Conservation (phyloP, 768 basidiomycete genomes). For the Leucocoprinus birnbaumii region DNA sequence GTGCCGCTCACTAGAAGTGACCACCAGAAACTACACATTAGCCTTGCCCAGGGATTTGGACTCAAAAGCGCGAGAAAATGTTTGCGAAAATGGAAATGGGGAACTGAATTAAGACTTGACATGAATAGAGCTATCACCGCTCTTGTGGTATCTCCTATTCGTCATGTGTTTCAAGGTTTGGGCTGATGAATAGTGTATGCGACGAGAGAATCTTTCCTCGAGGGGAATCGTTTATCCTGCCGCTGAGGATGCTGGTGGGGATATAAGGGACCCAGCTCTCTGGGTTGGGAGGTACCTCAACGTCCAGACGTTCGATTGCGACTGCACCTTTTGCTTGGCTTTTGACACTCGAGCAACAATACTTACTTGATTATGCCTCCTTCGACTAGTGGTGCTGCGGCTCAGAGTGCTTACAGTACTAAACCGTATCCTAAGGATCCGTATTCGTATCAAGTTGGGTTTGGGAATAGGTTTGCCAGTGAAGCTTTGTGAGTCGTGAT, state of each 20-base stretch:
- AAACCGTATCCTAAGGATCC: constrained; percentile 42
- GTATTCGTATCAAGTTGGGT: constrained; percentile 56
- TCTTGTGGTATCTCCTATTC: background rate
- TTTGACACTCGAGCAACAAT: too few relatives aligned
- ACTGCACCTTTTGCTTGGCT: too few relatives aligned
- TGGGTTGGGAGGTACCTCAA: too few relatives aligned
- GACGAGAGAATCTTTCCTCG: constrained; percentile 10
- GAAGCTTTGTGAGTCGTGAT: constrained; percentile 60
- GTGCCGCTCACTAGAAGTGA: too few relatives aligned
- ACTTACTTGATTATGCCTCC: constrained; percentile 19
- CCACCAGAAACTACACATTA: too few relatives aligned
- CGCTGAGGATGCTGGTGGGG: too few relatives aligned
- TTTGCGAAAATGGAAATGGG: constrained; percentile 6
- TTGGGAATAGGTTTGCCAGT: constrained; percentile 54
- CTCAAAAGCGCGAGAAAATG: too few relatives aligned
- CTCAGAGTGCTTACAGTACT: constrained; percentile 34
- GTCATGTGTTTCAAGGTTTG: background rate
- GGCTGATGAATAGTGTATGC: too few relatives aligned
- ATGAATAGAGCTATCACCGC: background rate
- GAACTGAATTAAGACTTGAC: background rate
- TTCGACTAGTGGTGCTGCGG: constrained; percentile 33
- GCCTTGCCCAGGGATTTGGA: too few relatives aligned
- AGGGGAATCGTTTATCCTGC: background rate
- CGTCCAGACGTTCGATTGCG: too few relatives aligned
- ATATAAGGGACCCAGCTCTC: too few relatives aligned